phyloP scores from a whole-genome alignment of 2,329 filamentous ascomycete species.

The Phoma sp. region DNA sequence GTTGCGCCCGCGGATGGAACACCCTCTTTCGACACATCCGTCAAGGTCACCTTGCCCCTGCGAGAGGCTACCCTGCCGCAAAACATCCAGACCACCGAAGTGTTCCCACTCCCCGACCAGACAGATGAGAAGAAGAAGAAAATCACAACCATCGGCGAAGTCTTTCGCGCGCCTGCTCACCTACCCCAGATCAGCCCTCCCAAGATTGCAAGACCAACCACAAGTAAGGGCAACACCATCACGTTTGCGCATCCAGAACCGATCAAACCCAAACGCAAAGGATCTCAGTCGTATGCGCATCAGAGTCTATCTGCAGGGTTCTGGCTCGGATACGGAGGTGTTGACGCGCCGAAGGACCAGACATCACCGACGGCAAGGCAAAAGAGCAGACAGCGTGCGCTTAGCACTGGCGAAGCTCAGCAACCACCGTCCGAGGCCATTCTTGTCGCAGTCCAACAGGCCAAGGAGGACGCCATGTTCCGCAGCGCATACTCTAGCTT shows the following conservation, averaged over 20 bases:
- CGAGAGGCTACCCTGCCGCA: slow-evolving; percentile 74
- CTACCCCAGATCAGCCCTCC: slow-evolving; percentile 73
- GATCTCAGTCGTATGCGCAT: slow-evolving; percentile 66
- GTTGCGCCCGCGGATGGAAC: slow-evolving; percentile 42
- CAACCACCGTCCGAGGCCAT: slow-evolving; percentile 55
- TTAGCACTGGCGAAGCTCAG: slow-evolving; percentile 70
- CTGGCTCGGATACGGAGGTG: slow-evolving; percentile 66
- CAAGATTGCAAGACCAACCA: slow-evolving; percentile 73
- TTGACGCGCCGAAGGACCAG: slow-evolving; percentile 52
- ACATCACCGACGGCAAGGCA: slow-evolving; percentile 69
- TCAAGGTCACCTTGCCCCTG: slow-evolving; percentile 59
- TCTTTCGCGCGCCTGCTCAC: slow-evolving; percentile 73
- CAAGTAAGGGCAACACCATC: slow-evolving; percentile 63
- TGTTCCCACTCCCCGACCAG: slow-evolving; percentile 62
- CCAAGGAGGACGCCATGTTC: slow-evolving; percentile 77
- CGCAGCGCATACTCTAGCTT: slow-evolving; percentile 81
- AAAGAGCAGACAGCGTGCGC: slow-evolving; percentile 74
- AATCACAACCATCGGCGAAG: slow-evolving; percentile 72
- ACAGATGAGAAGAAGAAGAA: slow-evolving; percentile 57
- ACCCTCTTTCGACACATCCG: slow-evolving; percentile 49
- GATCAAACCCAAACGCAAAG: slow-evolving; percentile 52
- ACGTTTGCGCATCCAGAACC: slow-evolving; percentile 62
- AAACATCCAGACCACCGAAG: slow-evolving; percentile 74
- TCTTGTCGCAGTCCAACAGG: slow-evolving; percentile 57
- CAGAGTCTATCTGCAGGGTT: slow-evolving; percentile 71